These are phyloP conservation scores for Tuber melanosporum DNA, from an alignment of 495 filamentous ascomycete species.

Conservation along the genomic window DNA sequence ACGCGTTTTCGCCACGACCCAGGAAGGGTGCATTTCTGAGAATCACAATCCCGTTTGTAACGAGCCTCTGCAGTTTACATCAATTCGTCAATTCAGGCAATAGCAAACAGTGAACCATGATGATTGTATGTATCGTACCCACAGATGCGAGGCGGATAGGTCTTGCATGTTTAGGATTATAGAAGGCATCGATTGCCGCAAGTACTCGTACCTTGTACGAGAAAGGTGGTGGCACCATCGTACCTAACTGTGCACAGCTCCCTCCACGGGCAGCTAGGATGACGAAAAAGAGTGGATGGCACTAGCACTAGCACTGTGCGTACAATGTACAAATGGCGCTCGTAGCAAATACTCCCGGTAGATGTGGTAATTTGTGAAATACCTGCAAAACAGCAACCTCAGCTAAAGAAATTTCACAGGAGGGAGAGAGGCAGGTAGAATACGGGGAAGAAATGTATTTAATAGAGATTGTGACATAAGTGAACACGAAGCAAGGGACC, in stretches of 20 bases:
- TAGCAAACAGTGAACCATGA: background rate
- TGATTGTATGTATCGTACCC: constrained; percentile 14
- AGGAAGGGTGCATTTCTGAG: constrained; percentile 21
- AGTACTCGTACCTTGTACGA: constrained; percentile 41
- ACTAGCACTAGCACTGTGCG: background rate
- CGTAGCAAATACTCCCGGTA: background rate
- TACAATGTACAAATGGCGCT: background rate
- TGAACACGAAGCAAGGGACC: background rate
- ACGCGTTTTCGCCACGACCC: constrained; percentile 38
- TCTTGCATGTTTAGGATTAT: constrained; percentile 21
- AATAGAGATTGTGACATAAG: background rate
- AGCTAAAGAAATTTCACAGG: background rate
- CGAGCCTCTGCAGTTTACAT: background rate
- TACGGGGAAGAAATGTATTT: background rate
- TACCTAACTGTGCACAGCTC: background rate
- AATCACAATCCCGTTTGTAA: constrained; percentile 27
- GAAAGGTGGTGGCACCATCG: constrained; percentile 30
- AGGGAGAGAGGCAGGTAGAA: background rate
- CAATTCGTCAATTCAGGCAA: background rate
- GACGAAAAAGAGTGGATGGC: background rate
- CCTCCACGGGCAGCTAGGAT: background rate
- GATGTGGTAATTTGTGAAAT: background rate
- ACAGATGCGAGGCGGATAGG: constrained; percentile 30
- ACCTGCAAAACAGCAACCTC: background rate
- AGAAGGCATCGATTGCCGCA: constrained; percentile 36